Conservation (phyloP, 1,139 yeast species). For the Sugiyamaella pinicola region DNA sequence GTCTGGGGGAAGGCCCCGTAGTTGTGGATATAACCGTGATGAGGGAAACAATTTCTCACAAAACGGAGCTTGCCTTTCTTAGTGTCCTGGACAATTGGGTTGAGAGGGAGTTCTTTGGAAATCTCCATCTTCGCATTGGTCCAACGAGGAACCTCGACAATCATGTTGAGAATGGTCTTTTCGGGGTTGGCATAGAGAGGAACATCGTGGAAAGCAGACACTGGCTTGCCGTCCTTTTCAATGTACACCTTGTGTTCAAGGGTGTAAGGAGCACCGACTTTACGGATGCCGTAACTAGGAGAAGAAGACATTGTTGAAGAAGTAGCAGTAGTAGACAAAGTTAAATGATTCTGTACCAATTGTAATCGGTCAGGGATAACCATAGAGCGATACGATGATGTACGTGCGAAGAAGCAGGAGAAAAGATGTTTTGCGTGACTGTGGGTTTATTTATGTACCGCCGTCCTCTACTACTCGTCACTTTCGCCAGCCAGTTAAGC, state of each 20-base stretch:
- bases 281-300: slow-evolving; percentile 50
- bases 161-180: slow-evolving; percentile 71
- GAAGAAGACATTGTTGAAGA: slow-evolving; percentile 6
- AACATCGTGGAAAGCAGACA: slow-evolving; percentile 80
- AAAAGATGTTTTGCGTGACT: background rate
- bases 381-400: slow-evolving; percentile 8
- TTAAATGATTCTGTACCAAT: slow-evolving; percentile 21
- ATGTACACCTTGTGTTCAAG: slow-evolving; percentile 84
- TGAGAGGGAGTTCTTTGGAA: slow-evolving; percentile 62
- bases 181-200: slow-evolving; percentile 69
- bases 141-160: slow-evolving; percentile 93
- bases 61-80: slow-evolving; percentile 83
- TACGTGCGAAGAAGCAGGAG: background rate
- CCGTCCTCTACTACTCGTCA: too few species aligned
- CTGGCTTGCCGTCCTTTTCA: slow-evolving; percentile 67
- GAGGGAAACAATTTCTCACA: slow-evolving; percentile 86
- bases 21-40: slow-evolving; percentile 88
- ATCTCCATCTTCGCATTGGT: slow-evolving; percentile 87
- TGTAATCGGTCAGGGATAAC: slow-evolving; percentile 18
- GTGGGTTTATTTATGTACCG: background rate
- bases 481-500: background rate
- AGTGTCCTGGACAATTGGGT: slow-evolving; percentile 83
- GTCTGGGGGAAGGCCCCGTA: slow-evolving; percentile 96
- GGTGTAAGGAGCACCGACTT: slow-evolving; percentile 89
- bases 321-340: background rate